phyloP scores from a whole-genome alignment of 768 basidiomycete genomes.

The Kwoniella shandongensis region DNA sequence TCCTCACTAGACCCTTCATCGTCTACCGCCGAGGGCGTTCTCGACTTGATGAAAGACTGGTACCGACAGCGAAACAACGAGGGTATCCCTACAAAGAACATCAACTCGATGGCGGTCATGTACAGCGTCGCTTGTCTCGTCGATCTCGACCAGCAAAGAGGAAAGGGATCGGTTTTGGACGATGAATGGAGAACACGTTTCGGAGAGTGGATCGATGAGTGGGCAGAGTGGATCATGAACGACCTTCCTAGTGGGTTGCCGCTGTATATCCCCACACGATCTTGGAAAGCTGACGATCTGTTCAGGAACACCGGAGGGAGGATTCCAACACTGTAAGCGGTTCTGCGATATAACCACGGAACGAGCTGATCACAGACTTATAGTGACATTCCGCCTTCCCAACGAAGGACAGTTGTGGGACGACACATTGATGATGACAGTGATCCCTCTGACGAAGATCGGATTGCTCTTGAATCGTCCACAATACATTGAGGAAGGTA shows the following conservation, averaged over 20 bases:
- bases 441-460: conserved; percentile 62
- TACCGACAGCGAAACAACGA: conserved; percentile 17
- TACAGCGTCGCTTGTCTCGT: conserved; percentile 20
- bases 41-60: conserved; percentile 30
- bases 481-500: conserved; percentile 59
- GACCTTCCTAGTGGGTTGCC: conserved; percentile 44
- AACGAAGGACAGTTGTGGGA: conserved; percentile 59
- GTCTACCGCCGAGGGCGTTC: conserved; percentile 4
- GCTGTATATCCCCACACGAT: not conserved
- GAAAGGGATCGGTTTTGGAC: conserved; percentile 44
- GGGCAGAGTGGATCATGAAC: conserved; percentile 59
- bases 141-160: conserved; percentile 53
- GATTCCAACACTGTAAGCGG: conserved; percentile 44
- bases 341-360: not conserved
- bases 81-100: conserved; percentile 29
- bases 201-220: conserved; percentile 55
- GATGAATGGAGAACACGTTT: conserved; percentile 20
- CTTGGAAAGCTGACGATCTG: not conserved
- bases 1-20: conserved; percentile 42
- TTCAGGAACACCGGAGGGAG: conserved; percentile 34
- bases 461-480: conserved; percentile 60
- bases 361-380: not conserved
- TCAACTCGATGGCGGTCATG: conserved; percentile 30
- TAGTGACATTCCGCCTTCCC: conserved; percentile 44
- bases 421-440: conserved; percentile 57